Percentiles rank a stretch among this genome's conserved stretches.
These are phyloP conservation scores for Aquilaria malaccensis DNA, from an alignment of 345 rosid species.

Conservation along the genomic window DNA sequence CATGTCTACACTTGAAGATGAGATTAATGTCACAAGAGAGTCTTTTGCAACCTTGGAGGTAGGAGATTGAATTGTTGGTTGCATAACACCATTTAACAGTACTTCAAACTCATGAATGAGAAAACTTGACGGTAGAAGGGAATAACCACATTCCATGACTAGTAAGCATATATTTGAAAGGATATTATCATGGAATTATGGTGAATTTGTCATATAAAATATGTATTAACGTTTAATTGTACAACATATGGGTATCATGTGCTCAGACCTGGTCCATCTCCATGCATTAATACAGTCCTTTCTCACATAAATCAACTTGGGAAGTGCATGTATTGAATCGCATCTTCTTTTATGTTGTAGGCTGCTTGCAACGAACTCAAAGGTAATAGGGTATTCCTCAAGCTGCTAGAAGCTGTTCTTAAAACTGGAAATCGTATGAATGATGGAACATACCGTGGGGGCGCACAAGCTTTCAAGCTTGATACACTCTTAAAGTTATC, in stretches of 20 bases:
- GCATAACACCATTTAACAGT: not conserved
- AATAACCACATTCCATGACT: too few species aligned
- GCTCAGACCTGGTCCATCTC: too few species aligned
- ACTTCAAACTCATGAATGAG: too few species aligned
- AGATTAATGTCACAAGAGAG: slow-evolving; percentile 32
- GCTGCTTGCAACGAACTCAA: slow-evolving; percentile 55
- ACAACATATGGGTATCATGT: too few species aligned
- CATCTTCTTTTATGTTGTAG: slow-evolving; percentile 18
- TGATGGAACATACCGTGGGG: slow-evolving; percentile 60
- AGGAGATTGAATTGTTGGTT: slow-evolving; percentile 12
- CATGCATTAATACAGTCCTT: too few species aligned
- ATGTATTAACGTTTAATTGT: too few species aligned
- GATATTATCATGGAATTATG: too few species aligned
- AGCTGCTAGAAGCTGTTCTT: slow-evolving; percentile 70
- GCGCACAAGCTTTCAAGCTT: slow-evolving; percentile 66
- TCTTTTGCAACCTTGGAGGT: slow-evolving; percentile 49
- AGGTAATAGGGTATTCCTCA: slow-evolving; percentile 49
- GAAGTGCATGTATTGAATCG: too few species aligned
- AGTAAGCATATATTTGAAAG: too few species aligned
- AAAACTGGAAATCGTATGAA: slow-evolving; percentile 77
- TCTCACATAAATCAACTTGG: too few species aligned
- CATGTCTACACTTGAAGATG: slow-evolving; percentile 54
- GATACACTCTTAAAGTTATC: slow-evolving; percentile 58
- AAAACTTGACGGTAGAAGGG: too few species aligned
- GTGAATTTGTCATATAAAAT: too few species aligned